Evolutionary conservation across 164 flowering plant genomes (phyloP).

Genomic region (Taxillus chinensis): DNA sequence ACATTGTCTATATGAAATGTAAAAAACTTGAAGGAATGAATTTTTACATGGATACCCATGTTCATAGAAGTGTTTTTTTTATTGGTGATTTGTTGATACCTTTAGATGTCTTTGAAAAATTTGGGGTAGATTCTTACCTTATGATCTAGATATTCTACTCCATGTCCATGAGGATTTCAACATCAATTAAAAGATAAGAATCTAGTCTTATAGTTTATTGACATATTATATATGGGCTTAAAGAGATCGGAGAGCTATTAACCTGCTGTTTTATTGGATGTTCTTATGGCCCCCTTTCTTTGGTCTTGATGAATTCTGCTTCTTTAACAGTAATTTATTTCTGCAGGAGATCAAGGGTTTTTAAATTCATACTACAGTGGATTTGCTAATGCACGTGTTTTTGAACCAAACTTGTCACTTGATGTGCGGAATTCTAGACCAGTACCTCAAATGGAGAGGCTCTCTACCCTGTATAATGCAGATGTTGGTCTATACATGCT

Average conservation of each 20-base stretch:
- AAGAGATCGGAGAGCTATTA: no score
- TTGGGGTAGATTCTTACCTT: no score
- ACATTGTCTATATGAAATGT: neutral
- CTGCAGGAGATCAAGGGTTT: slow-evolving; percentile 94
- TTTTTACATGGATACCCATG: neutral
- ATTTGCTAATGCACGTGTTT: slow-evolving; percentile 86
- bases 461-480: slow-evolving; percentile 93
- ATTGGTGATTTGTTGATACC: no score
- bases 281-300: no score
- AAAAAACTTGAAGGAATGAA: neutral
- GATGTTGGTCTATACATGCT: slow-evolving; percentile 99
- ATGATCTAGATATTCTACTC: no score
- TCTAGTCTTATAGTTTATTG: no score
- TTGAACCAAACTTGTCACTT: slow-evolving; percentile 54
- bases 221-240: no score
- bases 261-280: no score
- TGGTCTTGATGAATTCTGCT: no score
- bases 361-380: slow-evolving; percentile 75
- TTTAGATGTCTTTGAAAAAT: no score
- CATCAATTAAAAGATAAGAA: no score
- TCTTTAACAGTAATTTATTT: neutral
- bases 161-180: no score
- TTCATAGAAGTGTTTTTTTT: neutral
- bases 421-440: slow-evolving; percentile 57
- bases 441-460: slow-evolving; percentile 80